Conservation (phyloP, 2,329 filamentous ascomycete genomes). For the Penicillium palitans region DNA sequence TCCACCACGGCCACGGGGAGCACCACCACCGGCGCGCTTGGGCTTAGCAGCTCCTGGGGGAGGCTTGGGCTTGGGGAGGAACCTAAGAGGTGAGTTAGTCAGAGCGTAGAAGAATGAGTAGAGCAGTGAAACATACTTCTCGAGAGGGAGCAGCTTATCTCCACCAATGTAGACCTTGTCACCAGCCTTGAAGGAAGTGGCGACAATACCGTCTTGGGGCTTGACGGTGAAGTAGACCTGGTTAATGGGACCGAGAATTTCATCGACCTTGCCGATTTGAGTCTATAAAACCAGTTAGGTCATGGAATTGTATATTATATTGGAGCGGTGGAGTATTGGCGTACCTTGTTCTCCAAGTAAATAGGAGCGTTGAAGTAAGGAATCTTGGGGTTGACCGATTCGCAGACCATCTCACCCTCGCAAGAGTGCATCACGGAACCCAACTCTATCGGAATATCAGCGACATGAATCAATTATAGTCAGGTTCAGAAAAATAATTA, state of each 20-base stretch:
- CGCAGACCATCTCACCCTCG: slow-evolving; percentile 98
- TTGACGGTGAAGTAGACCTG: slow-evolving; percentile 99
- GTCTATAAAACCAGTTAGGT: slow-evolving; percentile 54
- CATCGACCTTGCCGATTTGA: slow-evolving; percentile 92
- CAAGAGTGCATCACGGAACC: slow-evolving; percentile 90
- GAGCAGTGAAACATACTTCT: slow-evolving; percentile 58
- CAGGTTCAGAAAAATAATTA: slow-evolving; percentile 33
- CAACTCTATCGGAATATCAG: slow-evolving; percentile 66
- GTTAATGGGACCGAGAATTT: slow-evolving; percentile 96
- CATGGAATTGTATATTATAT: not conserved
- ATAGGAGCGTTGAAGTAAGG: slow-evolving; percentile 99
- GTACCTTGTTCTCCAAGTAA: slow-evolving; percentile 96
- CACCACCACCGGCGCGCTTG: slow-evolving; percentile 63
- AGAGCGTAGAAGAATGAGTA: slow-evolving; percentile 10
- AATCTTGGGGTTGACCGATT: slow-evolving; percentile 90
- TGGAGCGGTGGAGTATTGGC: slow-evolving; percentile 12
- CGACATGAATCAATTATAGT: slow-evolving; percentile 11
- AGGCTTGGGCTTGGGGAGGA: slow-evolving; percentile 90
- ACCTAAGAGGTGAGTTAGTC: slow-evolving; percentile 50
- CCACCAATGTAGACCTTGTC: slow-evolving; percentile 96
- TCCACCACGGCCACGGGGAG: slow-evolving; percentile 50
- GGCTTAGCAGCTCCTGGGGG: slow-evolving; percentile 65
- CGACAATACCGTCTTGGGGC: slow-evolving; percentile 93
- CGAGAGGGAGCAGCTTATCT: slow-evolving; percentile 91
- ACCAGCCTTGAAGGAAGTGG: slow-evolving; percentile 88